Evolutionary conservation across 805 yeast species (phyloP), one percentile per base, ranked within the genome.

Genomic region (Metschnikowia gruessii): DNA sequence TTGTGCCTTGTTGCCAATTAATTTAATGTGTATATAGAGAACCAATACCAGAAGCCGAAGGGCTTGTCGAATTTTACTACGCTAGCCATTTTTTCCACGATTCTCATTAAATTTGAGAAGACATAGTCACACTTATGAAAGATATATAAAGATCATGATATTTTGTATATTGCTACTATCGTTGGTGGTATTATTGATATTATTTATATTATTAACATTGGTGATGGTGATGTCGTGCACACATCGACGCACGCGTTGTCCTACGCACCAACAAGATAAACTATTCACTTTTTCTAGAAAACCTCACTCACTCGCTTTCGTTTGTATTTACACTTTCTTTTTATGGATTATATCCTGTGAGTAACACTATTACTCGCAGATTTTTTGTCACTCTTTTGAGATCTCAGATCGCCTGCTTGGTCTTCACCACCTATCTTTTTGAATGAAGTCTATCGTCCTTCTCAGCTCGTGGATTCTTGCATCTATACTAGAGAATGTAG

Each of bases 391-490:
- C n/a, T 10, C 10, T 3, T 17, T 15, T 2, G 13, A 33, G 21
- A 17, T 33, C 13, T 30, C 5, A 11, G 13, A 18, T 15, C 24
- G 12, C 8, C 9, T 10, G 29, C 21, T 24, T 19, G 26, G 38
- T 19, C 17, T 15, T 26, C 17, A 19, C 10, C 15, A 24, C 28
- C 16, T 22, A 21, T 5, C 32, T 26, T 3, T 15, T 37, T 41
- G 32, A 15, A 54, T 53, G 57, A 34, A 39, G 8, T 51, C 58
- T 3, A 43, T 55, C 8, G 33, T 36, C 3, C 45, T 55, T 24
- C 53, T 55, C 10, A 48, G 51, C 36, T 37, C 58, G 17, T 53
- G 57, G 57, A 43, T 55, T 9, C 46, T 48, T 11, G 32, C 40
- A 4, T 31, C 49, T 10, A 19, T 51, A 6, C 21, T 45, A 2